phyloP scores from a whole-genome alignment of 345 rosid genomes.

The Bruguiera gymnorhiza region DNA sequence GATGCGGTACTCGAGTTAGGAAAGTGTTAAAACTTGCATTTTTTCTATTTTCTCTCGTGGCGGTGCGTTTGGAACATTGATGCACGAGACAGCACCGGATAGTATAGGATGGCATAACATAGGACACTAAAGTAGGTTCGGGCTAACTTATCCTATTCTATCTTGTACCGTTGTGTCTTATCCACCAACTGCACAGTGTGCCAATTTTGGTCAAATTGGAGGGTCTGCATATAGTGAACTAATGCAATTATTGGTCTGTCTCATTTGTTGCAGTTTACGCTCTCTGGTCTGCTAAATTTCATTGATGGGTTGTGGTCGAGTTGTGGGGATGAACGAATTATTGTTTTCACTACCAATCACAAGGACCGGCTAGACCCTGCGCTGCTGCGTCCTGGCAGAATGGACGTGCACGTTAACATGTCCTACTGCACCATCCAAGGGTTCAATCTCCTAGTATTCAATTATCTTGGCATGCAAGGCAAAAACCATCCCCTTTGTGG shows the following conservation, averaged over 20 bases:
- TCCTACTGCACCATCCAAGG: constrained; percentile 18
- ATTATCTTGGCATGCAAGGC: constrained; percentile 5
- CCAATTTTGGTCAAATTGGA: too few relatives aligned
- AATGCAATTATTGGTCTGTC: neutral
- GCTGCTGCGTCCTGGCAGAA: constrained; percentile 27
- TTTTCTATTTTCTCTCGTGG: too few relatives aligned
- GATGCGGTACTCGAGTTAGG: neutral
- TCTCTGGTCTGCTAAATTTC: constrained; percentile 17
- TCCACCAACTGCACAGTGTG: too few relatives aligned
- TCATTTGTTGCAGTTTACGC: constrained; percentile 8
- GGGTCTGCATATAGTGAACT: neutral
- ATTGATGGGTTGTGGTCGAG: constrained; percentile 35
- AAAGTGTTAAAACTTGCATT: too few relatives aligned
- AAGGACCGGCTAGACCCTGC: constrained; percentile 26
- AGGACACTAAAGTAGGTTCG: too few relatives aligned
- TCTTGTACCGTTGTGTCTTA: too few relatives aligned
- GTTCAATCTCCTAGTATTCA: constrained; percentile 31
- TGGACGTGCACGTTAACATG: constrained; percentile 31
- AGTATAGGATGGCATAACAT: too few relatives aligned
- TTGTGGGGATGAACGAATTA: constrained; percentile 24
- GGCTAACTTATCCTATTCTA: too few relatives aligned
- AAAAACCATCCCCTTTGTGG: constrained; percentile 6
- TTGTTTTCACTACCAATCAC: constrained; percentile 25
- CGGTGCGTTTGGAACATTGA: too few relatives aligned
- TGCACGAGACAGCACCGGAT: too few relatives aligned